These are phyloP conservation scores for Tricladium varicosporioides DNA, from an alignment of 2,329 filamentous ascomycete genomes.

Conservation along the genomic window DNA sequence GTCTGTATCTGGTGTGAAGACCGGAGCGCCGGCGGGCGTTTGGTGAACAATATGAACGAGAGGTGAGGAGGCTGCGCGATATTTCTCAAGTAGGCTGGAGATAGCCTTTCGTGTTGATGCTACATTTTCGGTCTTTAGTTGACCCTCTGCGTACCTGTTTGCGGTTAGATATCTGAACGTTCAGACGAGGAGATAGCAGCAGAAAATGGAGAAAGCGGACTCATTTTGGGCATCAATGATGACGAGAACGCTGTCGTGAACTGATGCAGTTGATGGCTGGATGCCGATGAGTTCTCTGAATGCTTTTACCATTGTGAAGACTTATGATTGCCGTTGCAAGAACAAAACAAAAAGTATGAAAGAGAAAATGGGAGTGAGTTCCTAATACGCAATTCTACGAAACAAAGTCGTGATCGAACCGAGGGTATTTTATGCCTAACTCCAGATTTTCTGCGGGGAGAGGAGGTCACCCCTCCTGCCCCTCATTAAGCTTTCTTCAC, in stretches of 20 bases:
- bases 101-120: constrained; percentile 54
- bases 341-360: background rate
- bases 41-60: constrained; percentile 62
- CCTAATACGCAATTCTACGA: background rate
- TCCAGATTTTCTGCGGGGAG: too few relatives aligned
- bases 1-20: constrained; percentile 62
- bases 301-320: constrained; percentile 22
- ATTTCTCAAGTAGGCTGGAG: constrained; percentile 53
- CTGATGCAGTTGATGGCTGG: constrained; percentile 52
- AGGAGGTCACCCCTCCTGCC: too few relatives aligned
- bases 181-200: background rate
- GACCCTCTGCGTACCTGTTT: constrained; percentile 47
- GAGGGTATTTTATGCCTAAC: too few relatives aligned
- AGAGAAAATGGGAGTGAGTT: background rate
- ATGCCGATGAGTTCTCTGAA: constrained; percentile 45
- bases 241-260: constrained; percentile 57
- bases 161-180: background rate
- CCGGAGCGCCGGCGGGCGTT: constrained; percentile 58
- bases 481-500: too few relatives aligned
- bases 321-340: background rate
- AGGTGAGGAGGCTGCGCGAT: constrained; percentile 50
- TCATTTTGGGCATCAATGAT: constrained; percentile 74
- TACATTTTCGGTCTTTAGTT: constrained; percentile 55
- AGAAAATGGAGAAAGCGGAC: constrained; percentile 39
- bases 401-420: too few relatives aligned